Evolutionary conservation across 495 filamentous ascomycete genomes (phyloP).

Genomic region (Glutinoglossum americanum): DNA sequence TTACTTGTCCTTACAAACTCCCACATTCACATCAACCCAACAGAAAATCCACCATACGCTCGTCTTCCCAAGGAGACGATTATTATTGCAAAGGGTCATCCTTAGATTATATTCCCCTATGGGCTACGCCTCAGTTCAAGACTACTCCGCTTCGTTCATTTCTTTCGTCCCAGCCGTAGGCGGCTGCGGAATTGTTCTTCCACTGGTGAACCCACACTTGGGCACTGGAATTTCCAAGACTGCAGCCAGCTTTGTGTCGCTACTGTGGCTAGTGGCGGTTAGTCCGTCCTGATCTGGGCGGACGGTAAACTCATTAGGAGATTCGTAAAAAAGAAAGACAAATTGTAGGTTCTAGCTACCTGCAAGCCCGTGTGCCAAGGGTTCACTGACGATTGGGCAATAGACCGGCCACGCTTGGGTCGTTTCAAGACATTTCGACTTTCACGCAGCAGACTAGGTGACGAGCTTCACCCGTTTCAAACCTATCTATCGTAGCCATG

Average conservation of each 20-base stretch:
- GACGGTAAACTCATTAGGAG: conserved; percentile 19
- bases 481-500: conserved; percentile 2
- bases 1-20: background rate
- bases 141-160: background rate
- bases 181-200: background rate
- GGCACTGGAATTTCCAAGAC: background rate
- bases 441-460: background rate
- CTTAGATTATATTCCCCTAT: background rate
- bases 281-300: conserved; percentile 26
- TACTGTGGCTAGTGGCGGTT: conserved; percentile 16
- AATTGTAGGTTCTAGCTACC: background rate
- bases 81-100: background rate
- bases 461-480: background rate
- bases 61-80: background rate
- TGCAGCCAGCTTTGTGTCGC: background rate
- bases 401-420: background rate
- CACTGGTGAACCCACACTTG: background rate
- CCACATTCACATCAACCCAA: background rate
- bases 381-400: conserved; percentile 1
- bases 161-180: background rate
- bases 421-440: background rate
- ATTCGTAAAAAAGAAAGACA: background rate
- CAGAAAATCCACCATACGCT: background rate
- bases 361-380: background rate
- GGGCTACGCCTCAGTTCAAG: background rate